These are phyloP conservation scores for Carex sylvatica DNA, from an alignment of 202 grass and related monocot species.

Conservation along the genomic window DNA sequence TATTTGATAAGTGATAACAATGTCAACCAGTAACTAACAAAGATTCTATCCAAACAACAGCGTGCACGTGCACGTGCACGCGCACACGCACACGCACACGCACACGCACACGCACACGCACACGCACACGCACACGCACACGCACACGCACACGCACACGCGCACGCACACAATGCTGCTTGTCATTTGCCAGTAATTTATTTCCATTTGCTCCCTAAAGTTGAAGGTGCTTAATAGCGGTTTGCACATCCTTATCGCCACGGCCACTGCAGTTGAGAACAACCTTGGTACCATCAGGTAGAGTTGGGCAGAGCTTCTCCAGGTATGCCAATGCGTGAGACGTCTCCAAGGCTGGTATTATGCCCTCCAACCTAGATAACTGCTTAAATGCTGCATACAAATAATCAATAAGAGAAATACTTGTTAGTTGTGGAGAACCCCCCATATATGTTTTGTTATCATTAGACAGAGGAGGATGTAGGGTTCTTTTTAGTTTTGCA, in stretches of 20 bases:
- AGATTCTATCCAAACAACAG: neutral
- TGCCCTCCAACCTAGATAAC: slow-evolving; percentile 77
- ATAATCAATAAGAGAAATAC: neutral
- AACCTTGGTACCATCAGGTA: slow-evolving; percentile 56
- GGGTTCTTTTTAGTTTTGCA: neutral
- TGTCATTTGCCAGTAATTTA: neutral
- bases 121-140: neutral
- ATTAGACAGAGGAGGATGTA: neutral
- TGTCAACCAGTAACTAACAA: slow-evolving; percentile 24
- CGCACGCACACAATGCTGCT: neutral
- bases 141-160: neutral
- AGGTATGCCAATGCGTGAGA: slow-evolving; percentile 85
- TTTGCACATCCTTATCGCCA: slow-evolving; percentile 97
- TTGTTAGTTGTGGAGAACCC: neutral
- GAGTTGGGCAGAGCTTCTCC: slow-evolving; percentile 78
- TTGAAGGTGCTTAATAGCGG: slow-evolving; percentile 83
- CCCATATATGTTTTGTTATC: neutral
- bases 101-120: neutral
- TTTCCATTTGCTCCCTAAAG: slow-evolving; percentile 33
- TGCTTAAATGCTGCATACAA: slow-evolving; percentile 75
- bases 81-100: no score
- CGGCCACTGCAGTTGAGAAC: slow-evolving; percentile 84
- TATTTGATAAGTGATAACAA: neutral
- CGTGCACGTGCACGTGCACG: no score
- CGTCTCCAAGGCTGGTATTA: slow-evolving; percentile 94